phyloP scores from a whole-genome alignment of 805 yeast species.

The Candida morakotiae region DNA sequence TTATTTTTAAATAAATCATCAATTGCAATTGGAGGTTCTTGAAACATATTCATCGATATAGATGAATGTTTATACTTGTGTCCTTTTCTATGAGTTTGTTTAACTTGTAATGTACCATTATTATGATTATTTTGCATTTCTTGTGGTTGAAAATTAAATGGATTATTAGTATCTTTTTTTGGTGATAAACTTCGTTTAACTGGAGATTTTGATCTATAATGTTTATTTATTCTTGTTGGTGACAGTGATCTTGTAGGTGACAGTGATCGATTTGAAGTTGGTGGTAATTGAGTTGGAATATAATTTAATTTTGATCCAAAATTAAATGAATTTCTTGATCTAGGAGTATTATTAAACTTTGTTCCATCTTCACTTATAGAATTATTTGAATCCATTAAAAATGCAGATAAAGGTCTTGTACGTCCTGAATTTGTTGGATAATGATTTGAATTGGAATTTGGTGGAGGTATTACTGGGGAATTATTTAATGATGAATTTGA shows the following conservation, averaged over 20 bases:
- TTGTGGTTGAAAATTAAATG: slow-evolving; percentile 66
- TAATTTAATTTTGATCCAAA: slow-evolving; percentile 10
- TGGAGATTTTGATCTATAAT: slow-evolving; percentile 28
- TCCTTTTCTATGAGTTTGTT: slow-evolving; percentile 80
- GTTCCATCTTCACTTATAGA: slow-evolving; percentile 27
- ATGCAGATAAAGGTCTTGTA: slow-evolving; percentile 35
- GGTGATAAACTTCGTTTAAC: slow-evolving; percentile 20
- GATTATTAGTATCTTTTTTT: slow-evolving; percentile 33
- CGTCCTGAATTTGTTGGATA: slow-evolving; percentile 12
- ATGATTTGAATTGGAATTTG: slow-evolving; percentile 9
- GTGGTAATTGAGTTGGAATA: slow-evolving; percentile 1
- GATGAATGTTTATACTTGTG: slow-evolving; percentile 95
- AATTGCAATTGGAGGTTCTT: slow-evolving; percentile 66
- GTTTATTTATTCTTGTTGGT: slow-evolving; percentile 24
- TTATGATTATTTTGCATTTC: slow-evolving; percentile 26
- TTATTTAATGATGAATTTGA: slow-evolving; percentile 18
- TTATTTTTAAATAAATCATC: slow-evolving; percentile 2
- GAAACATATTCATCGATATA: slow-evolving; percentile 92
- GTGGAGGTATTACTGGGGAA: slow-evolving; percentile 17
- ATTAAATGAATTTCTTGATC: slow-evolving; percentile 17
- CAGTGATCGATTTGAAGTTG: slow-evolving; percentile 12
- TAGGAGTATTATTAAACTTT: slow-evolving; percentile 15
- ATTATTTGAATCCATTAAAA: slow-evolving; percentile 23
- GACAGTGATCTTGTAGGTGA: slow-evolving; percentile 27
- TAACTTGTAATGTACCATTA: slow-evolving; percentile 23